Evolutionary conservation across 2,329 filamentous ascomycete species (phyloP).

Genomic region (Incumbomyces delicatus): DNA sequence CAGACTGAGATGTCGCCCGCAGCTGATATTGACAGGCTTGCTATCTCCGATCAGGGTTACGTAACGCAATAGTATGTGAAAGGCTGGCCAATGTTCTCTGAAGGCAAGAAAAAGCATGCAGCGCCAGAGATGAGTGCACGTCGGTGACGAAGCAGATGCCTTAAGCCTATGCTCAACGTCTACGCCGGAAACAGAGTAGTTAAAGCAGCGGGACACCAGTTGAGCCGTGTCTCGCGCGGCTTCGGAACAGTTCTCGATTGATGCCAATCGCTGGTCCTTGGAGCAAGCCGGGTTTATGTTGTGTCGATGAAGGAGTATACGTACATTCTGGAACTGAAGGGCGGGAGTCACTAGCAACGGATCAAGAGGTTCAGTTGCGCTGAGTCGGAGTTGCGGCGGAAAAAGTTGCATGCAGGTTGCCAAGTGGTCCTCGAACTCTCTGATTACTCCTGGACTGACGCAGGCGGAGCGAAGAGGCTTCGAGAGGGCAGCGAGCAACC

Average conservation of each 20-base stretch:
- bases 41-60: constrained; percentile 60
- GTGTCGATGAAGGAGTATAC: constrained; percentile 78
- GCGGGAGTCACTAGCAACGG: constrained; percentile 65
- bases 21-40: constrained; percentile 63
- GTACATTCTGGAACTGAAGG: constrained; percentile 68
- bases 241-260: constrained; percentile 66
- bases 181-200: constrained; percentile 28
- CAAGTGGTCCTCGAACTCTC: constrained; percentile 76
- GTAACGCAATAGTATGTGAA: constrained; percentile 62
- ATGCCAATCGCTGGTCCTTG: constrained; percentile 54
- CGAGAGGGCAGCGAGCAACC: constrained; percentile 63
- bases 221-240: constrained; percentile 70
- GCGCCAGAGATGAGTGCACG: constrained; percentile 79
- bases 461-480: constrained; percentile 59
- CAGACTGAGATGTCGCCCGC: constrained; percentile 71
- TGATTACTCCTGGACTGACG: constrained; percentile 57
- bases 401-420: constrained; percentile 63
- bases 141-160: constrained; percentile 61
- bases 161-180: constrained; percentile 44
- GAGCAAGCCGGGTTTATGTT: constrained; percentile 69
- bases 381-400: constrained; percentile 61
- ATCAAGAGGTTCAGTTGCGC: constrained; percentile 58
- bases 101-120: constrained; percentile 73
- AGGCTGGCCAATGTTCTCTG: constrained; percentile 61
- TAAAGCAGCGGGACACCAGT: constrained; percentile 59